These are phyloP conservation scores for Aphanocladium album DNA, from an alignment of 2,329 filamentous ascomycete species.

Conservation along the genomic window DNA sequence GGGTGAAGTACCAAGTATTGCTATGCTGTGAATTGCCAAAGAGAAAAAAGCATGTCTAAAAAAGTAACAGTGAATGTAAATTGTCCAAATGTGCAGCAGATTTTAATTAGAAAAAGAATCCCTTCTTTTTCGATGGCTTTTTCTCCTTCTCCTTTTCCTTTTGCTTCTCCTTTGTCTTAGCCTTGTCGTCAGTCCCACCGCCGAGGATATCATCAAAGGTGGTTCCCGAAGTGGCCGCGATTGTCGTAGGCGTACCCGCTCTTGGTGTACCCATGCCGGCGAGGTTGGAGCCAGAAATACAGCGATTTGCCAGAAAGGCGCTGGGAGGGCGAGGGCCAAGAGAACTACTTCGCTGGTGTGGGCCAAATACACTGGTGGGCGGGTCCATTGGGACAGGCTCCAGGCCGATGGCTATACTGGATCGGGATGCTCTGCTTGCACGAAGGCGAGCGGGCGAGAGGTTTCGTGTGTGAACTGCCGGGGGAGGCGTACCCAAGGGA, in stretches of 20 bases:
- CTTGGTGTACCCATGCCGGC: constrained; percentile 20
- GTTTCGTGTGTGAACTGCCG: constrained; percentile 33
- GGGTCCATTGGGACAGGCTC: constrained; percentile 38
- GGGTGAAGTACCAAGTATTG: neutral
- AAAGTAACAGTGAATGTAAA: neutral
- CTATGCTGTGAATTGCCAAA: neutral
- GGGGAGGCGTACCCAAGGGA: constrained; percentile 25
- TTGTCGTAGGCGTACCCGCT: constrained; percentile 17
- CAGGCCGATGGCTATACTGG: constrained; percentile 39
- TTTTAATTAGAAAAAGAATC: constrained; percentile 3
- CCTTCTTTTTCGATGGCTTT: constrained; percentile 30
- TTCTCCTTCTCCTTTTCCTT: constrained; percentile 35
- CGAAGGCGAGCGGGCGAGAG: constrained; percentile 32
- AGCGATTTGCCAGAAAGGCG: constrained; percentile 28
- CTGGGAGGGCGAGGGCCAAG: constrained; percentile 29
- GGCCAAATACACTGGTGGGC: constrained; percentile 21
- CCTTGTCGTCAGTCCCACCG: constrained; percentile 26
- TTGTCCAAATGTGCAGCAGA: neutral
- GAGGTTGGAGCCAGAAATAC: constrained; percentile 32
- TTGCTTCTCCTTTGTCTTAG: constrained; percentile 20
- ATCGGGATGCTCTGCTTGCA: constrained; percentile 32
- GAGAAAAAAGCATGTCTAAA: neutral
- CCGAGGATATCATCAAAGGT: constrained; percentile 48
- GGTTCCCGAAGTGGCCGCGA: constrained; percentile 26
- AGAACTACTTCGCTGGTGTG: constrained; percentile 32